Conservation (phyloP, 805 yeast species). For the Candida sithepensis region DNA sequence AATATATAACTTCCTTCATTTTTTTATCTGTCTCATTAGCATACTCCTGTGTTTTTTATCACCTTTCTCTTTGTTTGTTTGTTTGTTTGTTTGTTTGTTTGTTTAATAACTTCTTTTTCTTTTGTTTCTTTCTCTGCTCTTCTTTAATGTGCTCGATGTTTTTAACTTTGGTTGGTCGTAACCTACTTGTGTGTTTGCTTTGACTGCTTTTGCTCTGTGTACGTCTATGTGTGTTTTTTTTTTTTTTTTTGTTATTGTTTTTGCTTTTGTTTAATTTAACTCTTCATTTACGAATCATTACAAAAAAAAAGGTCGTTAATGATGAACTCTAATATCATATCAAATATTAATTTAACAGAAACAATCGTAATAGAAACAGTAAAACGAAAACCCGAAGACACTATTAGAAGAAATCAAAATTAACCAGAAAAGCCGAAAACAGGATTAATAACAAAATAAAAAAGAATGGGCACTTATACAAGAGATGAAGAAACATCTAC, state of each 20-base stretch:
- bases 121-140: background rate
- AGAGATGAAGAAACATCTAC: conserved; percentile 2
- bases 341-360: background rate
- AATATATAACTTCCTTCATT: background rate
- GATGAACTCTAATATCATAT: background rate
- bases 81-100: too few relatives aligned
- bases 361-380: background rate
- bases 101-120: too few relatives aligned
- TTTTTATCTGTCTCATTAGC: background rate
- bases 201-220: too few relatives aligned
- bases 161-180: too few relatives aligned
- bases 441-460: background rate
- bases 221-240: too few relatives aligned
- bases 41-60: background rate
- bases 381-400: background rate
- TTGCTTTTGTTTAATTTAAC: too few relatives aligned
- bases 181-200: too few relatives aligned
- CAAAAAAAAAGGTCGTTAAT: background rate
- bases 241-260: too few relatives aligned
- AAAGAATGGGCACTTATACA: background rate
- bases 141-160: background rate
- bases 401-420: background rate
- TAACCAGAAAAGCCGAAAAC: background rate
- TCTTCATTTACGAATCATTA: background rate
- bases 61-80: background rate